Evolutionary conservation across 2,329 filamentous ascomycete species (phyloP), one percentile per base, ranked within the genome.

Genomic region (Alternaria burnsii): DNA sequence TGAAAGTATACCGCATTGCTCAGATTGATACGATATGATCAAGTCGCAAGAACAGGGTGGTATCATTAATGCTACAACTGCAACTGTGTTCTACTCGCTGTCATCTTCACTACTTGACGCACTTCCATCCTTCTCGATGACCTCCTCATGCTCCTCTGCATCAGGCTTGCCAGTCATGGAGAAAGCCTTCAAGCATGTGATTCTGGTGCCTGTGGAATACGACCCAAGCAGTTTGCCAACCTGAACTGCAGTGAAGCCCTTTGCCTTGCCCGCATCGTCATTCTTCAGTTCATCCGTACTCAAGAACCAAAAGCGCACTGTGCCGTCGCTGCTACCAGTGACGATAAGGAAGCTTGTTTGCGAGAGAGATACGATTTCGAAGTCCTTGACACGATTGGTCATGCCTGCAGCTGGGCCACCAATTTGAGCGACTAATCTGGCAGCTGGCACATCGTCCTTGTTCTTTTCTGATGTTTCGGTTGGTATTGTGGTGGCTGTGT

Each of bases 111-210:
- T 72, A 55, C 67, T 71, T 2, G 56, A 66, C 12, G 61, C 63
- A 62, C 64, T 16, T 67, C 58, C 62, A n/a, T 64, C 59, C n/a
- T 60, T 63, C 42, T 71, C 68, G 6, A 48, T 55, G n/a, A 40
- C 64, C n/a, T 69, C 69, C 2, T 67, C 65, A 8, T 70, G 68
- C 18, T 74, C 72, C 4, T 58, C 71, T 8, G 71, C 69, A 14
- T 74, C 75, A 1, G 74, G 67, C 22, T 59, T 70, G 2, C 76
- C 77, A 77, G 91, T 86, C 92, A 98, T 96, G 65, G 92, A 82
- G 81, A 97, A 98, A 22, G 90, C 90, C 70, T 88, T 89, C 71
- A 98, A 75, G 76, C 95, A 98, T 38, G 94, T 98, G 68, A 98
- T 93, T 58, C 95, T 85, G 76, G 94, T 94, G 46, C 90, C 89